Evolutionary conservation across 352 stramenopile species (phyloP), one percentile per base, ranked within the genome.

Genomic region (Phytopythium cucurbitacearum): DNA sequence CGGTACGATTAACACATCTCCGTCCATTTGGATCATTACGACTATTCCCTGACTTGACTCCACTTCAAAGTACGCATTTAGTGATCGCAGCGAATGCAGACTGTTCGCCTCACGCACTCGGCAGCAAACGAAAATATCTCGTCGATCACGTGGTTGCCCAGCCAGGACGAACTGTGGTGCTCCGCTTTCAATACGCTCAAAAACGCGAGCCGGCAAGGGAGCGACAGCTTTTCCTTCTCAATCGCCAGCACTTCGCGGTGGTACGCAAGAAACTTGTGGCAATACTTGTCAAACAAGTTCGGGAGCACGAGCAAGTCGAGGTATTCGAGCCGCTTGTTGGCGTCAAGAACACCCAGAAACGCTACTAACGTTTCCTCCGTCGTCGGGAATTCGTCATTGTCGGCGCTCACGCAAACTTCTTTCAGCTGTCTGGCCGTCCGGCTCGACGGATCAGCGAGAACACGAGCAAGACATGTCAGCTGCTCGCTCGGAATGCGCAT

Each of bases 201-300:
- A 11, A 72, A 69, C 16, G 57, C 60, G 11, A 69, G 39, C 45
- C 61, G 62, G 16, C 53, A 63, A 32, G 13, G 16, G 6, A 64
- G 38, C 4, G 64, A 39, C 11, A 72, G 43, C 44, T 62, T 72
- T 8, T 69, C 53, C 51, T 66, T 72, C 37, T 69, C 64, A 16
- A 72, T 40, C 12, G 48, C 51, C 6, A 72, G 60, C 4, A 56
- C 34, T 52, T 72, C 64, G 0, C 58, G 57, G 49, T 69, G 60
- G 10, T 62, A 55, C 0, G 44, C 34, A 9, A 44, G 49, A 37
- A 72, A 64, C 13, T 45, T 56, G 51, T 48, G 41, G 13, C 49
- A 39, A 12, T 69, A 72, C 36, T 56, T 59, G 49, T 63, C 53
- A 28, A 65, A 64, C 12, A 72, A 32, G 7, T 33, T 15, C 3